Evolutionary conservation across 306 rosid genomes (phyloP), one percentile per base, ranked within the genome.

Genomic region (Lagenaria siceraria): DNA sequence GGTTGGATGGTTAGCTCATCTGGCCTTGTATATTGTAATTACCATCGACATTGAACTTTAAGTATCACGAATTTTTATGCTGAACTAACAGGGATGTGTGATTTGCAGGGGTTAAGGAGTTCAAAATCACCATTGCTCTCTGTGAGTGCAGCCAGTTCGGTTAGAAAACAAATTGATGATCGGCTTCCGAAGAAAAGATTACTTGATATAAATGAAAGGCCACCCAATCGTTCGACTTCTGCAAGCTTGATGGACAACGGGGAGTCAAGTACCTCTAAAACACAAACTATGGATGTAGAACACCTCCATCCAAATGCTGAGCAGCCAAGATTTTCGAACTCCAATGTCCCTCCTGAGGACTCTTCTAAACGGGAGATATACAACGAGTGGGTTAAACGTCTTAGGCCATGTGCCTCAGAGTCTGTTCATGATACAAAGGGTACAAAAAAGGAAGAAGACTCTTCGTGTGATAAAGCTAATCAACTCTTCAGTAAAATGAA

Each of bases 331-430:
- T 71, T 78, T 84, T 83, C 86, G 33, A 92, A 85, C 69, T 82
- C 88, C 79, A 83, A 31, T 43, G 55, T 54, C 15, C 52, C 76
- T 77, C 76, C 77, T 21, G 81, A 42, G 58, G 81, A 81, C 69
- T 65, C 80, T 89, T 82, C 77, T 56, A 86, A 85, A 82, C 36
- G 79, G 18, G 97, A 92, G 52, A 87, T 85, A 53, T 78, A 88
- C 83, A 82, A 83, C 85, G 82, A 88, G 83, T 90, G 97, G 99
- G 82, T 92, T 70, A 90, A 89, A 78, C 90, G 97, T 79, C 92
- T 95, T 78, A 90, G 83, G 84, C 80, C 83, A 79, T 83, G 85
- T 79, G 78, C 84, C 69, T 51, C 85, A 49, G 72, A 72, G 62
- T 78, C 85, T 78, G 85, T 84, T 76, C 66, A 51, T 33, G 96